phyloP scores from a whole-genome alignment of 2,329 filamentous ascomycete species.

The Alternaria arborescens region DNA sequence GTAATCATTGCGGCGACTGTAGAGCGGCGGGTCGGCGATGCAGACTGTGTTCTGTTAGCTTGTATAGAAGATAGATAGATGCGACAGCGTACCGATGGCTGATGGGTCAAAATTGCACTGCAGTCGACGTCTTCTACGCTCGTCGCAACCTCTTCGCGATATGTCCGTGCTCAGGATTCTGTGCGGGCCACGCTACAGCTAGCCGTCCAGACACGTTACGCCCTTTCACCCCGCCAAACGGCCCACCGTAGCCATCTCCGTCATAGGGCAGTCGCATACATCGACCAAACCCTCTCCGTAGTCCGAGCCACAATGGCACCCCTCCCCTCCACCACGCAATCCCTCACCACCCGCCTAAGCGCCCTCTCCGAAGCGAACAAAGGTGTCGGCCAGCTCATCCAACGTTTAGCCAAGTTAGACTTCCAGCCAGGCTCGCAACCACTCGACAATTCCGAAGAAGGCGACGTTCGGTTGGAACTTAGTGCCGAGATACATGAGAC shows the following conservation, averaged over 20 bases:
- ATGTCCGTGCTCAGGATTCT: slow-evolving; percentile 34
- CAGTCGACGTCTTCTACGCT: slow-evolving; percentile 3
- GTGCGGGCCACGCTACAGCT: slow-evolving; percentile 20
- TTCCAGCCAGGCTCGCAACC: slow-evolving; percentile 70
- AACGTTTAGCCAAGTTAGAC: slow-evolving; percentile 66
- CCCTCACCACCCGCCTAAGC: slow-evolving; percentile 60
- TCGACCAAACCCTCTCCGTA: slow-evolving; percentile 39
- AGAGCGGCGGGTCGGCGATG: neutral
- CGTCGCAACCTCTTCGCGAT: slow-evolving; percentile 13
- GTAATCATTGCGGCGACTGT: slow-evolving; percentile 72
- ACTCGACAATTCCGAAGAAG: slow-evolving; percentile 65
- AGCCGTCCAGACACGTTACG: slow-evolving; percentile 26
- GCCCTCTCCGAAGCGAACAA: slow-evolving; percentile 64
- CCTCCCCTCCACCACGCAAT: slow-evolving; percentile 43
- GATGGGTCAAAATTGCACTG: neutral
- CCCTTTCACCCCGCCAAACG: slow-evolving; percentile 22
- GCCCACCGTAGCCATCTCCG: slow-evolving; percentile 37
- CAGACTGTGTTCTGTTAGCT: neutral
- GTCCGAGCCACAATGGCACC: slow-evolving; percentile 44
- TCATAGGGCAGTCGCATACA: slow-evolving; percentile 39
- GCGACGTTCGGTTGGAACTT: slow-evolving; percentile 75
- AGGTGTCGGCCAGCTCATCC: slow-evolving; percentile 63
- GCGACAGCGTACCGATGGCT: slow-evolving; percentile 1
- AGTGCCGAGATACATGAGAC: slow-evolving; percentile 80
- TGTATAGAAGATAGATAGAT: neutral